Percentiles rank a stretch among this genome's conserved stretches.
phyloP scores from a whole-genome alignment of 352 stramenopile genomes.

The Globisporangium solare region DNA sequence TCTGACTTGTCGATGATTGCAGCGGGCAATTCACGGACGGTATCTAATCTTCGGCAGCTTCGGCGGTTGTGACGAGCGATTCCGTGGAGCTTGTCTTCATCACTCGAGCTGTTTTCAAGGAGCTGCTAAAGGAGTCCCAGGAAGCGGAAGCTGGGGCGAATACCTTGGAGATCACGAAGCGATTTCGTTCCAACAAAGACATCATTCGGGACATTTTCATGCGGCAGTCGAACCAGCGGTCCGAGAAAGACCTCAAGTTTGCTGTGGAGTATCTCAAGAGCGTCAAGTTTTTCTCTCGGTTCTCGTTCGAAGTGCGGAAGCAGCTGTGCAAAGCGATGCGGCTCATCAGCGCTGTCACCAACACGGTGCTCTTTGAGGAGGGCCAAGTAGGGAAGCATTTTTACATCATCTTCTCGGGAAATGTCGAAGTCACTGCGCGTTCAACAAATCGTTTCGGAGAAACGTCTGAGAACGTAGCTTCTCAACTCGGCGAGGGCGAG shows the following conservation, averaged over 20 bases:
- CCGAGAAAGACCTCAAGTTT: slow-evolving; percentile 83
- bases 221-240: slow-evolving; percentile 52
- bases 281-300: slow-evolving; percentile 85
- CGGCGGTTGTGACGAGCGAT: slow-evolving; percentile 44
- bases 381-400: slow-evolving; percentile 73
- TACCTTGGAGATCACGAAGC: slow-evolving; percentile 64
- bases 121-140: slow-evolving; percentile 60
- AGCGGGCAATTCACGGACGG: too few species aligned
- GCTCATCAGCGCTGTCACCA: slow-evolving; percentile 71
- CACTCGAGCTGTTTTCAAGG: slow-evolving; percentile 59
- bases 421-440: slow-evolving; percentile 60
- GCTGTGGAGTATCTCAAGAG: slow-evolving; percentile 82
- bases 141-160: slow-evolving; percentile 31
- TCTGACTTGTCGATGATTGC: too few species aligned
- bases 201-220: slow-evolving; percentile 86
- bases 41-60: slow-evolving; percentile 23
- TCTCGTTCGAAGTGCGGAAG: slow-evolving; percentile 84
- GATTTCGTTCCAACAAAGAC: slow-evolving; percentile 83
- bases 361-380: slow-evolving; percentile 79
- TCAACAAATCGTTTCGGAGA: slow-evolving; percentile 76
- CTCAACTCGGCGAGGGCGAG: slow-evolving; percentile 59
- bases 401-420: slow-evolving; percentile 81
- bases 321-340: slow-evolving; percentile 80
- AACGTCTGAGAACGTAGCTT: slow-evolving; percentile 58
- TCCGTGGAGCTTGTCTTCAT: slow-evolving; percentile 64